Evolutionary conservation across 139 green algal genomes (phyloP).

Genomic region (Coelastrella sp.): DNA sequence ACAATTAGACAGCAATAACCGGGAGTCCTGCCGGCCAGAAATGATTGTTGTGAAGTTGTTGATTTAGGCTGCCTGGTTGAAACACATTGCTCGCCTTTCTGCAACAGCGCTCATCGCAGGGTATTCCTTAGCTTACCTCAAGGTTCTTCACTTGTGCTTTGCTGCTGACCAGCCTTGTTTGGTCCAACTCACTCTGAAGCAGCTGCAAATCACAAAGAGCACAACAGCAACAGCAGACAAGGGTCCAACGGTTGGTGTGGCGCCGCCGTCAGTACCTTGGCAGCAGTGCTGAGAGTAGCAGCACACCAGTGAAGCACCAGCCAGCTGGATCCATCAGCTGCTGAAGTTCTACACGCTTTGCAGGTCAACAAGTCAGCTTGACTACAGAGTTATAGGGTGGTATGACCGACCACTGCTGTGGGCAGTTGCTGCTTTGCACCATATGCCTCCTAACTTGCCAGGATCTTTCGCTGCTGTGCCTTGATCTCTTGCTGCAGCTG

Average conservation of each 20-base stretch:
- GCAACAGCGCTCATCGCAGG: background rate
- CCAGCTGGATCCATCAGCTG: background rate
- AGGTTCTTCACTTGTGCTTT: background rate
- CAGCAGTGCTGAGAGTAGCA: background rate
- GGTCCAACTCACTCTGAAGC: slow-evolving; percentile 9
- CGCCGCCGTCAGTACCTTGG: too few relatives aligned
- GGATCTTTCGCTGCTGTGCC: background rate
- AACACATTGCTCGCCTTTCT: too few relatives aligned
- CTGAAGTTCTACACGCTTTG: background rate
- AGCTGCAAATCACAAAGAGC: too few relatives aligned
- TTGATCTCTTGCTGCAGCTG: background rate
- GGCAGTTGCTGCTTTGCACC: background rate
- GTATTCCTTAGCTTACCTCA: background rate
- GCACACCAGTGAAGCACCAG: background rate
- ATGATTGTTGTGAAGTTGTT: too few relatives aligned
- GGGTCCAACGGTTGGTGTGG: too few relatives aligned
- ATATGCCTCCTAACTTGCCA: background rate
- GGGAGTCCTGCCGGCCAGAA: too few relatives aligned
- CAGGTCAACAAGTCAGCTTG: background rate
- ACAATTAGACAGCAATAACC: too few relatives aligned
- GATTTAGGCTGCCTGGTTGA: too few relatives aligned
- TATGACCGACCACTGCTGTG: background rate
- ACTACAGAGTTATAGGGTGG: background rate
- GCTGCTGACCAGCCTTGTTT: background rate
- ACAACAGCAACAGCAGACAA: too few relatives aligned